These are phyloP conservation scores for Ustilago curta DNA, from an alignment of 1,284 basidiomycete species.

Conservation along the genomic window DNA sequence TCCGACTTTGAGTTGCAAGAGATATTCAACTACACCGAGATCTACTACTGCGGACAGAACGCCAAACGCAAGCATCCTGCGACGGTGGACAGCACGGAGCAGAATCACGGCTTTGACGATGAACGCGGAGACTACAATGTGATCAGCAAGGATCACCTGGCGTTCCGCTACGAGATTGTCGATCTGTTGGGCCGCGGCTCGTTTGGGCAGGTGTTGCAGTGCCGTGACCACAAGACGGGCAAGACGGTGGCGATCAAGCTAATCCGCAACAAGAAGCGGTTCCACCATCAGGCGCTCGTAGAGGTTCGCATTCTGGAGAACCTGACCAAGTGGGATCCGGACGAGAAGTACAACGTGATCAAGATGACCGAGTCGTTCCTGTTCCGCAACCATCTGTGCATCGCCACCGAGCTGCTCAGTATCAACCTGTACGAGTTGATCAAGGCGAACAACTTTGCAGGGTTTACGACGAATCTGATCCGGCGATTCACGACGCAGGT, in stretches of 20 bases:
- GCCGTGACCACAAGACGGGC: conserved; percentile 96
- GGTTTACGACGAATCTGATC: conserved; percentile 93
- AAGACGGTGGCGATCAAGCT: conserved; percentile 98
- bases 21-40: conserved; percentile 84
- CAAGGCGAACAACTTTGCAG: conserved; percentile 97
- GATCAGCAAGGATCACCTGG: conserved; percentile 89
- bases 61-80: conserved; percentile 62
- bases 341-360: conserved; percentile 96
- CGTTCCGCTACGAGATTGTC: conserved; percentile 93
- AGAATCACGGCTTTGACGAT: conserved; percentile 97
- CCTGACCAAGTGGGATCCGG: conserved; percentile 95
- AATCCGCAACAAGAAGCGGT: conserved; percentile 98
- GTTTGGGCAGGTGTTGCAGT: conserved; percentile 96
- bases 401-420: conserved; percentile 96
- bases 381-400: conserved; percentile 96
- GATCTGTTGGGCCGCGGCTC: conserved; percentile 96
- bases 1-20: conserved; percentile 85
- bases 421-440: conserved; percentile 99
- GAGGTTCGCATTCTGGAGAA: conserved; percentile 99
- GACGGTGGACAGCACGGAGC: conserved; percentile 77
- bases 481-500: conserved; percentile 96
- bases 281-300: conserved; percentile 97
- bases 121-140: conserved; percentile 97
- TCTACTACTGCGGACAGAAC: conserved; percentile 81
- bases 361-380: conserved; percentile 99